Percentiles rank a stretch among this genome's conserved stretches.
phyloP scores from a whole-genome alignment of 2,329 filamentous ascomycete species.

The Elsinoe arachidis region DNA sequence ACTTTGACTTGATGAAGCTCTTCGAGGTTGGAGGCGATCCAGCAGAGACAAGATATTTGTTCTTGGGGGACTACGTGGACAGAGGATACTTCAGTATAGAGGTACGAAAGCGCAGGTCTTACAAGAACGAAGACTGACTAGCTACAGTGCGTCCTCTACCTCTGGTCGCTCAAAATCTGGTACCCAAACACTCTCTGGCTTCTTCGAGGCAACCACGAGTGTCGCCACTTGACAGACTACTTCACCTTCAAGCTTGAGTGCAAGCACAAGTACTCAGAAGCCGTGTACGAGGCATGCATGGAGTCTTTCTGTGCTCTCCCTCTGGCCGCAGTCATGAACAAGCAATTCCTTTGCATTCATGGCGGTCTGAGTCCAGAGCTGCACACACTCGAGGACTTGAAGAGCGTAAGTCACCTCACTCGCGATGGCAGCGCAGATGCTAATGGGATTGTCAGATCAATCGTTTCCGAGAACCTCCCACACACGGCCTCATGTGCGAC shows the following conservation, averaged over 20 bases:
- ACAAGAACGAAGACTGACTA: constrained; percentile 25
- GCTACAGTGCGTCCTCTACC: constrained; percentile 75
- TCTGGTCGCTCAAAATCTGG: constrained; percentile 98
- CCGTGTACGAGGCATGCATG: constrained; percentile 94
- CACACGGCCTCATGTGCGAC: constrained; percentile 97
- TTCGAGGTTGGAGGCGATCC: constrained; percentile 98
- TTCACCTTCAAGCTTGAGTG: constrained; percentile 99
- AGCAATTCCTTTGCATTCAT: constrained; percentile 98
- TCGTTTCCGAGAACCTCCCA: constrained; percentile 93
- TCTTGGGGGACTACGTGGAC: constrained; percentile 96
- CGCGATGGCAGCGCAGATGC: constrained; percentile 10
- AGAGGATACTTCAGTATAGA: constrained; percentile 98
- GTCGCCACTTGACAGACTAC: constrained; percentile 96
- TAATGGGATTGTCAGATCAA: constrained; percentile 58
- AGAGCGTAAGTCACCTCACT: constrained; percentile 53
- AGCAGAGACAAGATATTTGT: constrained; percentile 90
- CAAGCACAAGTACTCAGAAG: constrained; percentile 98
- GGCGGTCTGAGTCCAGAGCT: constrained; percentile 92
- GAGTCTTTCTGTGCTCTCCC: constrained; percentile 94
- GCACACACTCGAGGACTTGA: constrained; percentile 89
- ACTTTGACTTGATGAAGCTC: constrained; percentile 98
- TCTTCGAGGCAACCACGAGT: constrained; percentile 95
- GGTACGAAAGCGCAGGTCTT: constrained; percentile 33
- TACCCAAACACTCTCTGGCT: constrained; percentile 97
- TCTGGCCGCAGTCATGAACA: constrained; percentile 97